phyloP scores from a whole-genome alignment of 495 filamentous ascomycete species.

The Penicillium manginii region DNA sequence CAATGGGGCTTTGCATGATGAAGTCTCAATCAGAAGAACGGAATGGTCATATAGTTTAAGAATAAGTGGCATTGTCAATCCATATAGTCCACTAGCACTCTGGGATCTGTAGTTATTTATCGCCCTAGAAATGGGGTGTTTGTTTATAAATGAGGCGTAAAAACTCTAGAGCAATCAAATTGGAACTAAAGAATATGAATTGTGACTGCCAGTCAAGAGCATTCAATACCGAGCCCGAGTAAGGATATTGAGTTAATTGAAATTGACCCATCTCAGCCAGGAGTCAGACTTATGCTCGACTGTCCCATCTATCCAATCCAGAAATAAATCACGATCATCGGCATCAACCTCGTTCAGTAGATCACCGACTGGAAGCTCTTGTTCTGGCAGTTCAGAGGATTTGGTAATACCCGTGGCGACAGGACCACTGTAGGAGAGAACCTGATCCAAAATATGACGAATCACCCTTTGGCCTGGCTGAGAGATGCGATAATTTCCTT shows the following conservation, averaged over 20 bases:
- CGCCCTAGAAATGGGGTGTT: too few relatives aligned
- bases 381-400: neutral
- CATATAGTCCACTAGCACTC: too few relatives aligned
- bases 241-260: conserved; percentile 6
- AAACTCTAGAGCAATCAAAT: too few relatives aligned
- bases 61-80: too few relatives aligned
- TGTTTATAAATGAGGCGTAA: too few relatives aligned
- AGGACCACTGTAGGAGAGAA: conserved; percentile 19
- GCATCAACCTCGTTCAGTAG: conserved; percentile 15
- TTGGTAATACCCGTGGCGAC: neutral
- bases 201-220: too few relatives aligned
- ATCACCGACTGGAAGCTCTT: neutral
- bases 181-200: too few relatives aligned
- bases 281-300: conserved; percentile 13
- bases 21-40: too few relatives aligned
- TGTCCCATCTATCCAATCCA: conserved; percentile 19
- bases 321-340: conserved; percentile 18
- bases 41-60: too few relatives aligned
- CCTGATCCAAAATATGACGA: conserved; percentile 30
- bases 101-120: too few relatives aligned
- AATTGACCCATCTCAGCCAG: conserved; percentile 20
- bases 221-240: neutral
- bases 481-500: conserved; percentile 28
- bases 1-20: too few relatives aligned
- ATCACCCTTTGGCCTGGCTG: conserved; percentile 26